Evolutionary conservation across 192 early-diverging fungal genomes (phyloP).

Genomic region (Cetraspora pellucida): DNA sequence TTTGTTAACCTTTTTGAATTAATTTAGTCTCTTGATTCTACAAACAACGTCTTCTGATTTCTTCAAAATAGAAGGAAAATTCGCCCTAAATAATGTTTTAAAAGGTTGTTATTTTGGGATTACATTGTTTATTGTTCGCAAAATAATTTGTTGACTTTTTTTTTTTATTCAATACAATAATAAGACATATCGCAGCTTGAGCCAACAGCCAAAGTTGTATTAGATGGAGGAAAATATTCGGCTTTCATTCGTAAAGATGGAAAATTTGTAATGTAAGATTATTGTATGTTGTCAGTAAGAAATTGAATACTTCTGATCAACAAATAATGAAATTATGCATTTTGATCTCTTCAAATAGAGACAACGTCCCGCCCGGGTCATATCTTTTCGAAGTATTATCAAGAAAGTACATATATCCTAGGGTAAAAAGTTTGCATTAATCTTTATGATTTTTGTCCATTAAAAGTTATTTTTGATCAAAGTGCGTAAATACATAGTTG

Average conservation of each 20-base stretch:
- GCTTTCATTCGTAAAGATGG: constrained; percentile 49
- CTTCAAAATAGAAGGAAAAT: too few species aligned
- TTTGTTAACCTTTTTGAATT: too few species aligned
- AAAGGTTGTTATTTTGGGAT: neutral
- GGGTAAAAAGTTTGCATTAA: constrained; percentile 35
- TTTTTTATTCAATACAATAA: neutral
- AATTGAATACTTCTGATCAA: neutral
- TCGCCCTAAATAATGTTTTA: neutral
- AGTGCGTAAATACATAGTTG: constrained; percentile 36
- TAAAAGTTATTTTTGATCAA: neutral
- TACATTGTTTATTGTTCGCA: neutral
- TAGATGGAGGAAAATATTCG: constrained; percentile 52
- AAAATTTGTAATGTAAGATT: constrained; percentile 50
- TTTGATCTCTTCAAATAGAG: constrained; percentile 35
- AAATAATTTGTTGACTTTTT: neutral
- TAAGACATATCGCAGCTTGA: constrained; percentile 41
- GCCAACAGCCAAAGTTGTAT: constrained; percentile 40
- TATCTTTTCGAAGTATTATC: constrained; percentile 58
- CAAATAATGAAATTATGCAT: neutral
- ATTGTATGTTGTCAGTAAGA: neutral
- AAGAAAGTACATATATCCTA: constrained; percentile 55
- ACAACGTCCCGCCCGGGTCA: constrained; percentile 49
- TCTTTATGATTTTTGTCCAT: neutral
- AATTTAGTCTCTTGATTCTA: too few species aligned
- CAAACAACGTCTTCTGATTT: too few species aligned